These are phyloP conservation scores for Metschnikowia corniflorae DNA, from an alignment of 805 yeast genomes.

Conservation along the genomic window DNA sequence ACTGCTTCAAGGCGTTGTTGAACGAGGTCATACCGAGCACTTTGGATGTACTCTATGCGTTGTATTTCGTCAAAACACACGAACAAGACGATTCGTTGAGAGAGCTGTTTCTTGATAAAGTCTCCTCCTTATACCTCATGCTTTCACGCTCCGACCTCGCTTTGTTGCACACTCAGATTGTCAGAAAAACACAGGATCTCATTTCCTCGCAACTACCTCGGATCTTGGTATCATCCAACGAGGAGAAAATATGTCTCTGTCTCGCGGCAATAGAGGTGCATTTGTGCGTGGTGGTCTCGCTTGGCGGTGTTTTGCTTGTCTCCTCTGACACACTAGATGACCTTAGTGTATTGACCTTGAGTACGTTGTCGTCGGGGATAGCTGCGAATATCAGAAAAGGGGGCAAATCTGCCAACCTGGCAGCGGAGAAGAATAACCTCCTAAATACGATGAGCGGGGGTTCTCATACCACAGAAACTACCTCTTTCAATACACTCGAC, in stretches of 20 bases:
- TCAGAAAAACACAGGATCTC: constrained; percentile 26
- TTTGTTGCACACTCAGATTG: constrained; percentile 15
- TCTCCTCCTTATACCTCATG: constrained; percentile 5
- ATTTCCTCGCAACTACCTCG: constrained; percentile 24
- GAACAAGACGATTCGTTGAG: constrained; percentile 5
- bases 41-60: constrained; percentile 28
- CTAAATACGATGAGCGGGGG: constrained; percentile 9
- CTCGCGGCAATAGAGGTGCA: constrained; percentile 31
- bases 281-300: constrained; percentile 14
- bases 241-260: constrained; percentile 28
- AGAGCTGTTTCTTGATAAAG: constrained; percentile 3
- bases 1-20: constrained; percentile 32
- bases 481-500: constrained; percentile 25
- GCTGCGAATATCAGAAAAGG: background rate
- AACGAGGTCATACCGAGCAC: constrained; percentile 28
- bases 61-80: constrained; percentile 14
- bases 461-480: constrained; percentile 2
- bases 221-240: constrained; percentile 28
- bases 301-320: constrained; percentile 10
- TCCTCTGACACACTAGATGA: background rate
- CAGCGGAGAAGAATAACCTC: constrained; percentile 13
- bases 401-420: constrained; percentile 1
- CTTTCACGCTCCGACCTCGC: constrained; percentile 9
- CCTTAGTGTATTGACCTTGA: constrained; percentile 1
- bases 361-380: background rate